phyloP scores from a whole-genome alignment of 2,329 filamentous ascomycete genomes.

The Ophiostoma sp. region DNA sequence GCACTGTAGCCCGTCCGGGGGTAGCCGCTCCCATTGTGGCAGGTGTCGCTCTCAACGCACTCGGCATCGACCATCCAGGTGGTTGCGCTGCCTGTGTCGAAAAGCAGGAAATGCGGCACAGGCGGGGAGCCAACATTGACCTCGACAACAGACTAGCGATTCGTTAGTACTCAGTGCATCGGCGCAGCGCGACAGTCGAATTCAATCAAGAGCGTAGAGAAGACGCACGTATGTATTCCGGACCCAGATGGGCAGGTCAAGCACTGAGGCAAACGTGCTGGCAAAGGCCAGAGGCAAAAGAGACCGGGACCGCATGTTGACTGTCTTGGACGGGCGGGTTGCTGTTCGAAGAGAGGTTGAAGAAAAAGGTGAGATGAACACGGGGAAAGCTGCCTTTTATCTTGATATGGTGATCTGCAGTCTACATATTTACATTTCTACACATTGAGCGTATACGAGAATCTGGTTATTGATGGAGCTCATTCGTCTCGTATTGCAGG shows the following conservation, averaged over 20 bases:
- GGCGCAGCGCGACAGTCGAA: not conserved
- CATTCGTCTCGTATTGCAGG: not conserved
- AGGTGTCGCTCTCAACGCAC: not conserved
- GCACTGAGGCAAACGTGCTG: slow-evolving; percentile 1
- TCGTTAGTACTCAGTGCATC: not conserved
- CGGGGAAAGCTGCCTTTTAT: not conserved
- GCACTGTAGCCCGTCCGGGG: not conserved
- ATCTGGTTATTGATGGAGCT: not conserved
- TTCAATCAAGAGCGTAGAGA: not conserved
- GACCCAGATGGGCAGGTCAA: slow-evolving; percentile 1
- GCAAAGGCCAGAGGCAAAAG: slow-evolving; percentile 5
- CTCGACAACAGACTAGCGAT: not conserved
- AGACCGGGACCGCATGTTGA: not conserved
- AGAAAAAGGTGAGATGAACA: too few species aligned
- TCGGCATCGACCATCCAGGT: slow-evolving; percentile 7
- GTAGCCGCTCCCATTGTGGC: not conserved
- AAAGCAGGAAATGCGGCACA: slow-evolving; percentile 6
- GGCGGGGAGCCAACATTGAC: not conserved
- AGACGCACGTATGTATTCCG: not conserved
- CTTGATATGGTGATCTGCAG: not conserved
- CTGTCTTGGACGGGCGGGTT: not conserved
- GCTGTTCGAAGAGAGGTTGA: not conserved
- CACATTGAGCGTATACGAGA: slow-evolving; percentile 3
- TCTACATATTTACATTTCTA: not conserved
- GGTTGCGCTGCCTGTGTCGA: slow-evolving; percentile 4